Conservation (phyloP, 306 rosid species). For the Acacia melanoxylon region DNA sequence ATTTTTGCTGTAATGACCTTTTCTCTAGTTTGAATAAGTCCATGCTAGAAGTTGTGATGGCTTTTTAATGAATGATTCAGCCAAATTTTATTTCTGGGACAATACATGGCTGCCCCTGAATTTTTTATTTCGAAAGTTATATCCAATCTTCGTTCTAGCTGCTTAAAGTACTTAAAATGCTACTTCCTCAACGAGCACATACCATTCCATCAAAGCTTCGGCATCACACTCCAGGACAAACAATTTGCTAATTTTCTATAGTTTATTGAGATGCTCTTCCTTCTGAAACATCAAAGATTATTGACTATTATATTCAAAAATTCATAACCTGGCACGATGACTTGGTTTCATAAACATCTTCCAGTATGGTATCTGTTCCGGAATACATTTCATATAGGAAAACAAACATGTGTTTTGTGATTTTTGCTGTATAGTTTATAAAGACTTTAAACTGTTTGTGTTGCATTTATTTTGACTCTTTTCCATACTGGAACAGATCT, state of each 20-base stretch:
- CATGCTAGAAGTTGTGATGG: conserved; percentile 1
- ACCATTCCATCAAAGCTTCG: conserved; percentile 8
- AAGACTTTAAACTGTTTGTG: neutral
- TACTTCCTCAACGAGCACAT: neutral
- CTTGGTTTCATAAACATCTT: conserved; percentile 3
- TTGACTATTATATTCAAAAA: neutral
- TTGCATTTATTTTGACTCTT: conserved; percentile 10
- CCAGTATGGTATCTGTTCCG: neutral
- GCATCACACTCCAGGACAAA: neutral
- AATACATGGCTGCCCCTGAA: neutral
- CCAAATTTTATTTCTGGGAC: conserved; percentile 21
- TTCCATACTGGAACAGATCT: conserved; percentile 48
- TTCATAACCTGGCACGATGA: neutral
- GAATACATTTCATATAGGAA: neutral
- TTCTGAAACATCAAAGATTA: neutral
- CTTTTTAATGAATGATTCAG: conserved; percentile 3
- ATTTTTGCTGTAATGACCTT: conserved; percentile 25
- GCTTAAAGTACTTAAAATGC: neutral
- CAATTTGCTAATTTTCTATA: neutral
- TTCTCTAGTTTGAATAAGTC: neutral
- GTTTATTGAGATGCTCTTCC: conserved; percentile 1
- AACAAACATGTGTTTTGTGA: conserved; percentile 1
- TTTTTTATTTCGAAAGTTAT: neutral
- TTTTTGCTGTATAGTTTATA: conserved; percentile 6
- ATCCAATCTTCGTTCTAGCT: neutral